These are phyloP conservation scores for Alnus glutinosa DNA, from an alignment of 306 rosid genomes.

Conservation along the genomic window DNA sequence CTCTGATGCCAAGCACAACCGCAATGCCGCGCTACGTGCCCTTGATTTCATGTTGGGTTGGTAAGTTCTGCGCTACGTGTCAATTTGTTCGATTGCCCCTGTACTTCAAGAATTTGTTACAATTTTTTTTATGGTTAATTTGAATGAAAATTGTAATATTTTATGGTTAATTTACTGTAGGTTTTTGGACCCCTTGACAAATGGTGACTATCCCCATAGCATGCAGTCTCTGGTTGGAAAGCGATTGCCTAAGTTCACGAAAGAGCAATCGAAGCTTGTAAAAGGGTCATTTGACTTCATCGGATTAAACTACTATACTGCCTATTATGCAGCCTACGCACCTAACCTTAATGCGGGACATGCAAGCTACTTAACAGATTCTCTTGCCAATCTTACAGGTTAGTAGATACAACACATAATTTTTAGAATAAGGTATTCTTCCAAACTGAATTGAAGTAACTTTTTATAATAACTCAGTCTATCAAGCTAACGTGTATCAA, in stretches of 20 bases:
- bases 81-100: too few relatives aligned
- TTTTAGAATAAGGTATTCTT: not conserved
- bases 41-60: constrained; percentile 76
- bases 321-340: constrained; percentile 39
- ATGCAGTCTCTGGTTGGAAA: constrained; percentile 41
- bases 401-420: not conserved
- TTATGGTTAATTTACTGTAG: constrained; percentile 20
- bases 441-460: too few relatives aligned
- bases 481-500: too few relatives aligned
- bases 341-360: constrained; percentile 19
- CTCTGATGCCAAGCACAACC: constrained; percentile 33
- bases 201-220: constrained; percentile 56
- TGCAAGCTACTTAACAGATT: constrained; percentile 35
- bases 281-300: constrained; percentile 62
- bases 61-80: constrained; percentile 27
- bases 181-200: constrained; percentile 60
- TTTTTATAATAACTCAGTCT: too few relatives aligned
- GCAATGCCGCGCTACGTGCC: constrained; percentile 52
- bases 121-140: too few relatives aligned
- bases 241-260: constrained; percentile 55
- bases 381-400: constrained; percentile 39
- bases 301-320: constrained; percentile 65
- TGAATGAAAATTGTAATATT: not conserved
- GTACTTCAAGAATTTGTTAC: too few relatives aligned
- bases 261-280: constrained; percentile 37